Base-by-base conservation (phyloP, 2,329 filamentous ascomycete species). In the Aspergillus hiratsukae region DNA sequence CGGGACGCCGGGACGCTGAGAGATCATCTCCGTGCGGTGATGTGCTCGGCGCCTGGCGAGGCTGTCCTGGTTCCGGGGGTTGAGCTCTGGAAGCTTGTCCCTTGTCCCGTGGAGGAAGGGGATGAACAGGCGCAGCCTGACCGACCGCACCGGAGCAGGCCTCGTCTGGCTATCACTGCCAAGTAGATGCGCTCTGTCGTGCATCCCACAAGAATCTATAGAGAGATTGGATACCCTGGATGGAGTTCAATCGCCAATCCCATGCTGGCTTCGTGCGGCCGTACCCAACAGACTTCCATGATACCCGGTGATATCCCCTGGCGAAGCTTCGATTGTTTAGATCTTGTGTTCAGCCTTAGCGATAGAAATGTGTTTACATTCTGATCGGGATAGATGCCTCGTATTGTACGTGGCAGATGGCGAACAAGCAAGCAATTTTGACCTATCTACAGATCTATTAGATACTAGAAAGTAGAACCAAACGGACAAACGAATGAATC, bases 1-100 rank as follows among this genome's bases (percentile, higher is more conserved):
- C 53, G 64, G 23, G 66, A 72, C 57, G 69, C 68, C 1, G 61
- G 55, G 4, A 29, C 55, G 6, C 51, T 73, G 31, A 62, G 69
- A 49, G 69, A 69, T 48, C 54, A 60, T 27, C 58, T 73, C 37
- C 60, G 61, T 31, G 52, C 37, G 2, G 53, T 68, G 2, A 61
- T 73, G 56, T 71, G 66, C 59, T 55, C 58, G 28, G 61, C 60
- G 9, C 56, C 52, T 19, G 54, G 57, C 43, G 5, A 45, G 3
- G 31, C 17, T 14, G 25, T 53, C 4, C 29, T 51, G 8, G 17
- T 63, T 19, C 41, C 41, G 1, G 54, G 53, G 19, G 17, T 63
- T n/a, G 27, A 51, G 49, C 9, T 40, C 31, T 35, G 31, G 31
- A 35, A 35, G 31, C 31, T 23, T 23, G 23, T 23, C 23, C 23